Percentiles rank a stretch among this genome's conserved stretches.
Evolutionary conservation across 805 yeast species (phyloP).

Genomic region (Trichomonascus vanleenenianus): DNA sequence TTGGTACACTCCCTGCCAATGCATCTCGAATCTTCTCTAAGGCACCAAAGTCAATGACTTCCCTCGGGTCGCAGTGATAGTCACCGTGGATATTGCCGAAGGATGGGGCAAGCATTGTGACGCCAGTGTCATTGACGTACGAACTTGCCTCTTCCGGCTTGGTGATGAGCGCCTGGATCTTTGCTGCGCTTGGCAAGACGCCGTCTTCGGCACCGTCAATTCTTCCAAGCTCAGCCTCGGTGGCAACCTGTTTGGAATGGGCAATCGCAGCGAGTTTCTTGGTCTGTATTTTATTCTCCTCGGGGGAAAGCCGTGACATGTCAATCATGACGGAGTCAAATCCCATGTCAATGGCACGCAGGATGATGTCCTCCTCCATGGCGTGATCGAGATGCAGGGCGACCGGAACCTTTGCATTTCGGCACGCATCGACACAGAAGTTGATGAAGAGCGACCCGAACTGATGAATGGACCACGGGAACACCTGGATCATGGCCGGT

Average conservation of each 20-base stretch:
- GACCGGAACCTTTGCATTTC: constrained; percentile 30
- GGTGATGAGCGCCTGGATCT: constrained; percentile 28
- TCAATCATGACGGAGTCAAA: constrained; percentile 36
- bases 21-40: constrained; percentile 16
- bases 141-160: constrained; percentile 29
- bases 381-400: constrained; percentile 34
- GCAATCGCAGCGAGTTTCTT: constrained; percentile 28
- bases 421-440: constrained; percentile 23
- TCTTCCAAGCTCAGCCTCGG: constrained; percentile 35
- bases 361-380: constrained; percentile 27
- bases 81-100: constrained; percentile 35
- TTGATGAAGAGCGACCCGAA: constrained; percentile 27
- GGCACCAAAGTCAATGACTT: constrained; percentile 24
- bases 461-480: constrained; percentile 34
- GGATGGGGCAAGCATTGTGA: constrained; percentile 32
- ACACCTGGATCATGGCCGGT: constrained; percentile 30
- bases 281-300: constrained; percentile 28
- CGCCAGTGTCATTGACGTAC: constrained; percentile 29
- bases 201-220: constrained; percentile 36
- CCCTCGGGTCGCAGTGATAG: constrained; percentile 30
- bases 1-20: constrained; percentile 10
- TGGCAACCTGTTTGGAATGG: constrained; percentile 25
- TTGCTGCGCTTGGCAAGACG: constrained; percentile 19
- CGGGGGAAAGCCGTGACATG: constrained; percentile 32
- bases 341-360: constrained; percentile 27